Percentiles rank a stretch among this genome's conserved stretches.
phyloP scores from a whole-genome alignment of 495 filamentous ascomycete species.

The Hypomontagnella submonticulosa region DNA sequence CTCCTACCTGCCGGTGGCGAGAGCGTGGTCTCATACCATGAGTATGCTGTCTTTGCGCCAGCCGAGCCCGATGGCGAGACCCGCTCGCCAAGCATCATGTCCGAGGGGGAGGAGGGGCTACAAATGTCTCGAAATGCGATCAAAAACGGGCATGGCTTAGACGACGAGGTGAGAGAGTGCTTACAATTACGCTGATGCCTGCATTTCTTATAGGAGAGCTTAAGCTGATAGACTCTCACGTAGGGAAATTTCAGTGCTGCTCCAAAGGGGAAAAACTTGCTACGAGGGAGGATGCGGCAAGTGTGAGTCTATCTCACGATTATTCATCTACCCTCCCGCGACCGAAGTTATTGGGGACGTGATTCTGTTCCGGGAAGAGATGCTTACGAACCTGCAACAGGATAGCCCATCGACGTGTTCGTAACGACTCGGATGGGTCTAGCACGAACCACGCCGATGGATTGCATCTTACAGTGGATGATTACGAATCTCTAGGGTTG shows the following conservation, averaged over 20 bases:
- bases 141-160: slow-evolving; percentile 42
- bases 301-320: slow-evolving; percentile 40
- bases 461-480: slow-evolving; percentile 43
- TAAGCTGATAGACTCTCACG: slow-evolving; percentile 3
- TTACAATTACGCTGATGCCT: background rate
- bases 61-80: slow-evolving; percentile 29
- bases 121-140: slow-evolving; percentile 46
- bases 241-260: slow-evolving; percentile 46
- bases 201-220: slow-evolving; percentile 4
- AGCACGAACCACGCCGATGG: slow-evolving; percentile 35
- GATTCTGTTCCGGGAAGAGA: background rate
- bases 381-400: slow-evolving; percentile 30
- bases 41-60: slow-evolving; percentile 48
- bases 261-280: slow-evolving; percentile 35
- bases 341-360: background rate
- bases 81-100: slow-evolving; percentile 46
- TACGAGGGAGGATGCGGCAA: slow-evolving; percentile 47
- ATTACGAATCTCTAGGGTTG: slow-evolving; percentile 46
- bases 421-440: slow-evolving; percentile 16
- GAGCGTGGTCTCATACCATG: slow-evolving; percentile 47
- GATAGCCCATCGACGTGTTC: slow-evolving; percentile 42
- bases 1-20: slow-evolving; percentile 32
- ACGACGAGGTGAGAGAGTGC: slow-evolving; percentile 41
- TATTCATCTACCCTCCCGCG: background rate
- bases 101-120: slow-evolving; percentile 42